phyloP scores from a whole-genome alignment of 2,329 filamentous ascomycete species.

The Botrytis tulipae region DNA sequence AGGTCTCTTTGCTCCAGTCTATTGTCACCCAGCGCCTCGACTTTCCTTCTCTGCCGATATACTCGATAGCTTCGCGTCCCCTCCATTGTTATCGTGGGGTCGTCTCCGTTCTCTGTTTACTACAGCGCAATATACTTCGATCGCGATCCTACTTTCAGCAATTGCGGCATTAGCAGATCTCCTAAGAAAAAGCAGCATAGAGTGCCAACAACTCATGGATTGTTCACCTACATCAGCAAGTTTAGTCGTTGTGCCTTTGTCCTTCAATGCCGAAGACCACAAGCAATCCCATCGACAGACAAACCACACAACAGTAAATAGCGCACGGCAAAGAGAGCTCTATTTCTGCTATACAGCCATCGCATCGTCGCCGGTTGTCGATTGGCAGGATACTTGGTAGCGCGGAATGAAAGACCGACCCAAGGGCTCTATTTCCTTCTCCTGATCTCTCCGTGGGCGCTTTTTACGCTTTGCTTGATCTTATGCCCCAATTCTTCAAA shows the following conservation, averaged over 20 bases:
- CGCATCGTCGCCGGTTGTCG: not conserved
- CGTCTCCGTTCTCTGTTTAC: not conserved
- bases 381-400: not conserved
- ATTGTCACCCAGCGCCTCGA: not conserved
- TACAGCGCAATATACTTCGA: not conserved
- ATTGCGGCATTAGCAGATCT: not conserved
- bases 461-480: not conserved
- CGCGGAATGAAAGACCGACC: no score
- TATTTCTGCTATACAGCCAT: not conserved
- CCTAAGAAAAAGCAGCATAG: not conserved
- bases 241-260: not conserved
- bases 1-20: not conserved
- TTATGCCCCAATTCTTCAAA: no score
- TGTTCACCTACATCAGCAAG: not conserved
- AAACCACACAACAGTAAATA: not conserved
- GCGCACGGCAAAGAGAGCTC: not conserved
- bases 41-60: not conserved
- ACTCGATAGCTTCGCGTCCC: not conserved
- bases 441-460: no score
- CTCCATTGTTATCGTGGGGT: not conserved
- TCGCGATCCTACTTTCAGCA: not conserved
- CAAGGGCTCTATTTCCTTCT: not conserved
- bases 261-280: not conserved
- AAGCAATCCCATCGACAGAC: not conserved
- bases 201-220: fast-evolving